phyloP scores from a whole-genome alignment of 31 red algal species.

The Pterothamnion heteromorphum region DNA sequence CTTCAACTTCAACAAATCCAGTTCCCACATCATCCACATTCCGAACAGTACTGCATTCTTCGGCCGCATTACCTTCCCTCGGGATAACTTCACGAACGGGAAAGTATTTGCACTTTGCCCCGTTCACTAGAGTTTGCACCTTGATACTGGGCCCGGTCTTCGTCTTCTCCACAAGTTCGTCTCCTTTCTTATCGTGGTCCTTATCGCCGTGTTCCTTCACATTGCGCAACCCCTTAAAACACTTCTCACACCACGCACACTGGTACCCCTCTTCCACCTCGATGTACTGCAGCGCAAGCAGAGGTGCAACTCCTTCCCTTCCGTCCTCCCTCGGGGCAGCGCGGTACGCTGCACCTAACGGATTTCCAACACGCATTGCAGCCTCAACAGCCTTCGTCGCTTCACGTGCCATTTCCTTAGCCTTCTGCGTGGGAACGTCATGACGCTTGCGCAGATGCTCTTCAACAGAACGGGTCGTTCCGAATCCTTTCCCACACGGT shows the following conservation, averaged over 20 bases:
- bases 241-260: not conserved
- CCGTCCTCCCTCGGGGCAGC: not conserved
- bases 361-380: not conserved
- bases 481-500: not conserved
- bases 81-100: not conserved
- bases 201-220: not conserved
- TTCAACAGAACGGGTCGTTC: not conserved
- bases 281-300: not conserved
- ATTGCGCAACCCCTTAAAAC: not conserved
- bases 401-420: not conserved
- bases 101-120: not conserved
- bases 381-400: not conserved
- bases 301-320: not conserved
- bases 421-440: not conserved
- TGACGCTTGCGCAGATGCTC: not conserved
- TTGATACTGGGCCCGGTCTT: not conserved
- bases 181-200: not conserved
- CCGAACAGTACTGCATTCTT: not conserved
- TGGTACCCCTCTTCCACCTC: not conserved
- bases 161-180: not conserved
- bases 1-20: too few relatives aligned
- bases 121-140: not conserved
- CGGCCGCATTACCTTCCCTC: not conserved
- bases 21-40: not conserved
- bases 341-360: not conserved